Base-by-base conservation (phyloP, 2,329 filamentous ascomycete genomes). In the Ceratocystis cacaofunesta region DNA sequence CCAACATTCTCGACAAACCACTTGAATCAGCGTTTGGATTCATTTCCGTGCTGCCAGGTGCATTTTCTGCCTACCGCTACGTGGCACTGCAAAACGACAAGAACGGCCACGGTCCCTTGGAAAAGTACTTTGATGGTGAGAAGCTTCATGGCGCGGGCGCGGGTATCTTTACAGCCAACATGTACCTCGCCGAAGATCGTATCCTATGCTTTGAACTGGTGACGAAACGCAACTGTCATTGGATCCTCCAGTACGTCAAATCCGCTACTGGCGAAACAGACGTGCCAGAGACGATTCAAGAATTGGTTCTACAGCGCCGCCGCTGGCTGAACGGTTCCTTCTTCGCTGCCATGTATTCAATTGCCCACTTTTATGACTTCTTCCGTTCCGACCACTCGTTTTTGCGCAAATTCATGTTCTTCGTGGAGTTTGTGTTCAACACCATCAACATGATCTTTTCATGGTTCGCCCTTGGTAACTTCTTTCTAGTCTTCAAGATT, bases 121-220 rank as follows among this genome's bases (percentile, higher is more conserved):
- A 96, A 74, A 95, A 96, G 76, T 99, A 99, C 76, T 99, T 97
- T 77, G 85, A 91, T 48, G 94, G 94, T 71, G 94, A 97, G 77
- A 96, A 92, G 74, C 90, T 97, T 78, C 92, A 97, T 73, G 89
- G 89, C 68, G 89, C 90, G 67, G 87, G 89, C 65, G 92, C 92
- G 12, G 94, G 92, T 73, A 92, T 97, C 69, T 99, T 99, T 77
- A 96, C 92, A 2, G 92, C 94, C 70, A 99, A 99, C 76, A 99
- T 99, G 94, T 99, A 97, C 73, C 83, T 99, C 67, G 94, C 94
- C 65, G 94, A 99, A 74, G 94, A 99, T 82, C 90, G 94, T 80
- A 99, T 99, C 73, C 85, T 99, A 44, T 99, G 94, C 76, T 99
- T 96, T 80, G 94, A 99, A 77, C 85, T 99, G 63, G 94, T 99